A percentile compares a stretch with the other conserved stretches of the same genome.
Conservation (phyloP, 176 grass and related monocot genomes). For the Hyparrhenia diplandra region DNA sequence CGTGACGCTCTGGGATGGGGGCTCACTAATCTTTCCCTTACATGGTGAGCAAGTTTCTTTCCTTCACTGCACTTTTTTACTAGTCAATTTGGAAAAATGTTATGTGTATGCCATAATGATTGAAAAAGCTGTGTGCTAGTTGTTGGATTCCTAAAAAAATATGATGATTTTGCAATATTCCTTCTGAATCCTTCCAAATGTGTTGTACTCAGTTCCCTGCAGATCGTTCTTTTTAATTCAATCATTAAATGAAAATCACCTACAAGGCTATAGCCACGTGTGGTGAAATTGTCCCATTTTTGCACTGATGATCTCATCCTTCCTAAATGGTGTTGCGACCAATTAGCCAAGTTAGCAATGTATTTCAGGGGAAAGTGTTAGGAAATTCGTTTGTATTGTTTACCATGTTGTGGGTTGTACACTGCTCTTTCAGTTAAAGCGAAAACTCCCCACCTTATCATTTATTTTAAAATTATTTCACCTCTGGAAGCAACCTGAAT, state of each 20-base stretch:
- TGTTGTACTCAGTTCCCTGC: neutral
- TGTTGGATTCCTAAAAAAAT: neutral
- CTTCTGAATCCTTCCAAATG: neutral
- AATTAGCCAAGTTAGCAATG: neutral
- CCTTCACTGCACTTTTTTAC: neutral
- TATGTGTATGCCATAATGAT: neutral
- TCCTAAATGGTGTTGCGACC: neutral
- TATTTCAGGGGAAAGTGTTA: neutral
- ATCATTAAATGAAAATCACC: neutral
- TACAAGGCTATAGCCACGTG: neutral
- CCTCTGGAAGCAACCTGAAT: neutral
- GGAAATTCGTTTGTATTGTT: neutral
- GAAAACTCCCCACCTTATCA: neutral
- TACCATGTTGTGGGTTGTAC: neutral
- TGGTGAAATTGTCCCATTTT: neutral
- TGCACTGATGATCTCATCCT: neutral
- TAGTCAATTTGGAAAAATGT: neutral
- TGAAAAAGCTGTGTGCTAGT: neutral
- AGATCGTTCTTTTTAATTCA: constrained; percentile 3
- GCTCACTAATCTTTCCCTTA: constrained; percentile 65
- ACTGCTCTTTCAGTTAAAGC: neutral
- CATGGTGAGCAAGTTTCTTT: constrained; percentile 45
- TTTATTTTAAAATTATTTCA: neutral
- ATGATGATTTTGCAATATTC: neutral
- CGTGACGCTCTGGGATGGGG: constrained; percentile 68